Evolutionary conservation across 2,329 filamentous ascomycete species (phyloP).

Genomic region (Paramyrothecium roridum): DNA sequence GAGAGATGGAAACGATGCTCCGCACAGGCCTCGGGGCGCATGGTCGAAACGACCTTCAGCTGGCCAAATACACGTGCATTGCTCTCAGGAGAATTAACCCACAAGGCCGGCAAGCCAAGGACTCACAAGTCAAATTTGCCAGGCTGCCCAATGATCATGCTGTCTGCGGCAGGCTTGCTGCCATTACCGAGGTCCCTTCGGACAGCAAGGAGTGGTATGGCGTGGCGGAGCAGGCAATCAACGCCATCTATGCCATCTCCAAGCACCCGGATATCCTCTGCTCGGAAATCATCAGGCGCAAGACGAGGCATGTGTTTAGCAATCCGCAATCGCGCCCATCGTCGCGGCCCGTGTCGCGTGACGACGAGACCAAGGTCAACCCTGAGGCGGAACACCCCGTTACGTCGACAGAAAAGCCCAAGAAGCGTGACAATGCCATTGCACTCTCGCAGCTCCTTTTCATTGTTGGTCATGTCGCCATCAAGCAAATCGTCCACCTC

Average conservation of each 20-base stretch:
- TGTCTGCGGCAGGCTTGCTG: constrained; percentile 74
- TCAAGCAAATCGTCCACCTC: constrained; percentile 98
- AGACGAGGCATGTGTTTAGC: constrained; percentile 77
- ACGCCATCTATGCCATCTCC: constrained; percentile 89
- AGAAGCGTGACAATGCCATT: constrained; percentile 65
- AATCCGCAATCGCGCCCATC: constrained; percentile 30
- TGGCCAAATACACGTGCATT: constrained; percentile 94
- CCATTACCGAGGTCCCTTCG: constrained; percentile 80
- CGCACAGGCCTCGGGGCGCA: constrained; percentile 81
- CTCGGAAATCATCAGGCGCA: constrained; percentile 83
- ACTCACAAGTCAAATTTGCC: constrained; percentile 64
- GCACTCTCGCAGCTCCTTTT: constrained; percentile 89
- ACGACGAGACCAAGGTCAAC: constrained; percentile 33
- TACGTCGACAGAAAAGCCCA: constrained; percentile 38
- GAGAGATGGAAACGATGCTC: constrained; percentile 92
- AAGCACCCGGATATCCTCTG: constrained; percentile 93
- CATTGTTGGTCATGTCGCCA: constrained; percentile 91
- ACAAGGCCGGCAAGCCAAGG: constrained; percentile 74
- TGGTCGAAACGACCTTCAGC: constrained; percentile 77
- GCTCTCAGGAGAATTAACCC: constrained; percentile 89
- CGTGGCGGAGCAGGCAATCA: constrained; percentile 92
- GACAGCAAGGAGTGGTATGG: constrained; percentile 96
- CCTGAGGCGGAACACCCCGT: constrained; percentile 28
- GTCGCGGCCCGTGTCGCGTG: constrained; percentile 46
- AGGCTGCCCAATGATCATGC: constrained; percentile 91